Base-by-base conservation (phyloP, 768 basidiomycete species). In the Termitomyces eurrhizus region DNA sequence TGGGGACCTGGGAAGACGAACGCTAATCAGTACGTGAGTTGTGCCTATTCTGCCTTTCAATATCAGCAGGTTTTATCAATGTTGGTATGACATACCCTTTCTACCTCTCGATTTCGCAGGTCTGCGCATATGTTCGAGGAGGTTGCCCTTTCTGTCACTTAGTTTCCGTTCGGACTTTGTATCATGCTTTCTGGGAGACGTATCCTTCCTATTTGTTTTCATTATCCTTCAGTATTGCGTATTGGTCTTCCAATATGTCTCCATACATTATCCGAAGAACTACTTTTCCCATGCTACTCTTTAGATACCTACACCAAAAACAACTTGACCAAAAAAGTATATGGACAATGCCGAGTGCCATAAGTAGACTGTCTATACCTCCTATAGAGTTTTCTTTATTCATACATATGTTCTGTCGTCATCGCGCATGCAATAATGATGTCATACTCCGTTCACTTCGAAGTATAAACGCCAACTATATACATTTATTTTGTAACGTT, bases 1-100 rank as follows among this genome's bases (percentile, higher is more conserved):
- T 89, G 82, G 85, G 88, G 24, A 83, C 87, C 52, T 88, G 83
- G 80, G 88, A 88, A 60, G 81, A 85, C 32, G 84, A 85, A 52
- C 70, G 14, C 13, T 55, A 44, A 44, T 21, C 12, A n/a, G 39
- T 37, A 18, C 39, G 18, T 16, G 16, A 41, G 24, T 33, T 35
- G 29, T 11, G 56, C n/a, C 21, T 41, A 45, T 29, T 24, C 13
- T 33, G 11, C 14, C 39, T 35, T 56, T 36, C 52, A n/a, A 24
- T 29, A 8, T 33, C 18, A 9, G 16, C 49, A 12, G 45, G 52
- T 50, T 54, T 26, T 32, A 9, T 53, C 33, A 12, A n/a, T 48
- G 52, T 7, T 55, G 42, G 33, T 61, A 45, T 24, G n/a, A 16
- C 18, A n/a, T 54, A 7, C 9, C 44, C 51, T 36, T 36, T 61